These are phyloP conservation scores for Luvunga scandens DNA, from an alignment of 345 rosid species.

Conservation along the genomic window DNA sequence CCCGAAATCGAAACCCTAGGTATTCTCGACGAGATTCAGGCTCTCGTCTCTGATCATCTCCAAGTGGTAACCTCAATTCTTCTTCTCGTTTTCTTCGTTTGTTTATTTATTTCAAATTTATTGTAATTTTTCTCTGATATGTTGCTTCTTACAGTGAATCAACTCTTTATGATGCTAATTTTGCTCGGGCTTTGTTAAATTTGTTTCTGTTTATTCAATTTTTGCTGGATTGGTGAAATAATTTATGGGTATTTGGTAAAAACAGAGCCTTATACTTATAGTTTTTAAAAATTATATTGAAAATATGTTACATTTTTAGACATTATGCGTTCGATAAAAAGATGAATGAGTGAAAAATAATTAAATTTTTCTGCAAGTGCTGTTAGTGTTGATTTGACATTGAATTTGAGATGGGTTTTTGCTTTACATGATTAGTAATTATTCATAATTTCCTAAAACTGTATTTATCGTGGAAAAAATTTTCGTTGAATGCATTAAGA, in stretches of 20 bases:
- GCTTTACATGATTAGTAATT: neutral
- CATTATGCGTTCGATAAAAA: neutral
- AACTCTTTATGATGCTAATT: neutral
- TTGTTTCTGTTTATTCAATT: neutral
- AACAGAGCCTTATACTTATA: neutral
- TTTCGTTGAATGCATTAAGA: neutral
- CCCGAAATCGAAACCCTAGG: conserved; percentile 66
- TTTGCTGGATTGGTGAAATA: neutral
- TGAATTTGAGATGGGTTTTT: neutral
- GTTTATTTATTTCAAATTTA: neutral
- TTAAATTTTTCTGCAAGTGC: neutral
- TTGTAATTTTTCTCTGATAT: neutral
- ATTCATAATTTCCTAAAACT: neutral
- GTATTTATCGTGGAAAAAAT: neutral
- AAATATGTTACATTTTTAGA: neutral
- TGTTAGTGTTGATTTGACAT: neutral
- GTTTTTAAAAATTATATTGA: too few relatives aligned
- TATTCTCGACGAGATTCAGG: conserved; percentile 59
- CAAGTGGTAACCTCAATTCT: conserved; percentile 56
- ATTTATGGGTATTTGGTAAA: conserved; percentile 4
- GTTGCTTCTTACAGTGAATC: neutral
- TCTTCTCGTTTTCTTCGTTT: neutral
- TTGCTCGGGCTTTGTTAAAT: neutral
- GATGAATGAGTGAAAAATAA: neutral
- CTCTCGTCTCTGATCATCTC: conserved; percentile 73